Evolutionary conservation across 2,329 filamentous ascomycete genomes (phyloP), one percentile per base, ranked within the genome.

Genomic region (Fusarium pilosicola): DNA sequence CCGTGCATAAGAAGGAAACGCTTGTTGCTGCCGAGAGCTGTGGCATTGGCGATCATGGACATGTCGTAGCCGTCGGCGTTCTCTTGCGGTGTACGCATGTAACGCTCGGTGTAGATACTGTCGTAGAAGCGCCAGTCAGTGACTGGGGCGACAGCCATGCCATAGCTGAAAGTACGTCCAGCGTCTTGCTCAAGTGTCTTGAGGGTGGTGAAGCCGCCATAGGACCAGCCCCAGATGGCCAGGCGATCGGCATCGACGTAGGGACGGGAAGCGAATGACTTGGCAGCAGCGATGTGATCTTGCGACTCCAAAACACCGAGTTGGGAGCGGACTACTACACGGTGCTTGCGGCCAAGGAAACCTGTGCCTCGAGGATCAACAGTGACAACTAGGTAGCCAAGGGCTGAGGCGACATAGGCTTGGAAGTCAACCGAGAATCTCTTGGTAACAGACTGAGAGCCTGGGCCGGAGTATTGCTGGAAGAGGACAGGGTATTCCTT

Each of bases 151-250:
- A 99, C 97, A 12, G 97, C 95, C 93, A 99, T 97, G 76, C 96
- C 97, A 81, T 99, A 99, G 73, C 92, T 92, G 85, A 98, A 99
- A 0, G 95, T 98, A 79, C 90, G 82, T 10, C 97, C 96, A 14
- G 90, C 96, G 80, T 99, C 96, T 70, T 90, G 89, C 85, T 99
- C 96, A 18, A 99, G 90, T 3, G 94, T 96, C 86, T 99, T 99
- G 78, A 99, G 88, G 11, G 96, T 94, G 86, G 94, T 93, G 86
- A 97, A 99, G 17, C 96, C 96, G 65, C 96, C 96, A 79, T 96
- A 99, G 72, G 94, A 97, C 96, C 96, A 99, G 54, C 96, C 96
- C 96, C 96, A 99, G 79, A 99, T 97, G 26, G 95, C 95, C 76
- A 99, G 90, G 62, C 93, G 90, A 12, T 90, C 87, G 32, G 89